Evolutionary conservation across 805 yeast genomes (phyloP).

Genomic region (Dipodascopsis tothii): DNA sequence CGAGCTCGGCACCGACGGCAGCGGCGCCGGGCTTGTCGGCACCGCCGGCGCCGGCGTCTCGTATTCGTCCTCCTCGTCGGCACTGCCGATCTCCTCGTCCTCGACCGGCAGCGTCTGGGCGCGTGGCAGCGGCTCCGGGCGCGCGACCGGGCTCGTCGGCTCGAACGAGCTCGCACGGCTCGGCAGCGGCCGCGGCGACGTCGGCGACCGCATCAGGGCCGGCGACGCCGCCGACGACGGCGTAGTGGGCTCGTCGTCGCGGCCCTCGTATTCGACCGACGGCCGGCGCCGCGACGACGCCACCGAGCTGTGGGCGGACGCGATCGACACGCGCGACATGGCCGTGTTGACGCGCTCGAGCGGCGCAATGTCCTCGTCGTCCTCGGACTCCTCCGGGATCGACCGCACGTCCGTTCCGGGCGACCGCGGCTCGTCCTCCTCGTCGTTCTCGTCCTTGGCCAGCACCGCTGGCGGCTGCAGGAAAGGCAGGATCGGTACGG

Average conservation of each 20-base stretch:
- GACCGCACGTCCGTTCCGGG: too few species aligned
- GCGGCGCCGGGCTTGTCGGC: constrained; percentile 2
- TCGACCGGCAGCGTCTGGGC: too few species aligned
- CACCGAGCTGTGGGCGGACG: constrained; percentile 9
- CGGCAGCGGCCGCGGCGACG: too few species aligned
- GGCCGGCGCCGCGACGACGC: too few species aligned
- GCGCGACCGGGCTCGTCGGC: too few species aligned
- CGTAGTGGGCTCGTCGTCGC: too few species aligned
- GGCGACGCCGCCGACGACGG: constrained; percentile 1
- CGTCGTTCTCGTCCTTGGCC: constrained; percentile 5
- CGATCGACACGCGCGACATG: constrained; percentile 2
- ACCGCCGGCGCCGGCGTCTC: constrained; percentile 3
- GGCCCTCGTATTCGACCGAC: too few species aligned
- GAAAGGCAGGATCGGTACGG: constrained; percentile 51
- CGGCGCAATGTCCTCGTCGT: not conserved
- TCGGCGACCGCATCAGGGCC: not conserved
- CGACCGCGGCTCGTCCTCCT: not conserved
- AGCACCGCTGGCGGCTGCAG: constrained; percentile 33
- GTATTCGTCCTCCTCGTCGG: constrained; percentile 3
- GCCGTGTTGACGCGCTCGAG: constrained; percentile 1
- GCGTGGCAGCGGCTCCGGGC: too few species aligned
- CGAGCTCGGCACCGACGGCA: too few species aligned
- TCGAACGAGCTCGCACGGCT: too few species aligned
- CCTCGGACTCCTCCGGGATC: not conserved
- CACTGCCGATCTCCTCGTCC: not conserved